Base-by-base conservation (phyloP, 805 yeast genomes). In the Kazachstania kunashirensis region DNA sequence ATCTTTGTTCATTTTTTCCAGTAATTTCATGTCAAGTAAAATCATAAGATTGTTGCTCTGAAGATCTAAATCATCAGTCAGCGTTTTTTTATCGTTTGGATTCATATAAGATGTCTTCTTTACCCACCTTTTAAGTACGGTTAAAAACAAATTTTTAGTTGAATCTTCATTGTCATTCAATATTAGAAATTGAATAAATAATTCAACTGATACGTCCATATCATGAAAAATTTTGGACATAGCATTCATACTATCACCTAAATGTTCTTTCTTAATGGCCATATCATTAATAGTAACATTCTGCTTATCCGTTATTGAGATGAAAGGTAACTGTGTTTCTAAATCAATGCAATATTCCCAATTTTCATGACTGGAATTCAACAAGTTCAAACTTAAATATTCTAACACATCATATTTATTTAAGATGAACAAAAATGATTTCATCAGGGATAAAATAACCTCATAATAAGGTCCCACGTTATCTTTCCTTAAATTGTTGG, bases 41-140 rank as follows among this genome's bases (percentile, higher is more conserved):
- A 72, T 64, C 6, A 68, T 46, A 36, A 74, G 68, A n/a, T 84
- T 79, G 41, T 70, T 67, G 5, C 63, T 25, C 15, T 30, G 33
- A 7, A 16, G 20, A 11, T 35, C 34, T 4, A 34, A 30, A 18
- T 20, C 25, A 5, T 33, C 40, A 11, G 23, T 6, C 11, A 32
- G 16, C 13, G n/a, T 17, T 8, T 20, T 30, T 4, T 20, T 7
- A 6, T 15, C 13, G 20, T 7, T 7, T 4, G 13, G 28, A 4
- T 12, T 26, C 17, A 16, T 14, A 12, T 28, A 15, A 1, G 34
- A 28, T 18, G 43, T 29, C 7, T 39, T 39, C 20, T 47, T 39
- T 16, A 82, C 64, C 88, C 94, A 84, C 45, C 77, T 63, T 39
- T 68, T 67, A 42, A 89, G 59, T 1, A 77, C 57, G 0, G 42